A percentile compares a stretch with the other conserved stretches of the same genome.
These are phyloP conservation scores for Suhomyces anneliseae DNA, from an alignment of 1,139 yeast genomes.

Conservation along the genomic window DNA sequence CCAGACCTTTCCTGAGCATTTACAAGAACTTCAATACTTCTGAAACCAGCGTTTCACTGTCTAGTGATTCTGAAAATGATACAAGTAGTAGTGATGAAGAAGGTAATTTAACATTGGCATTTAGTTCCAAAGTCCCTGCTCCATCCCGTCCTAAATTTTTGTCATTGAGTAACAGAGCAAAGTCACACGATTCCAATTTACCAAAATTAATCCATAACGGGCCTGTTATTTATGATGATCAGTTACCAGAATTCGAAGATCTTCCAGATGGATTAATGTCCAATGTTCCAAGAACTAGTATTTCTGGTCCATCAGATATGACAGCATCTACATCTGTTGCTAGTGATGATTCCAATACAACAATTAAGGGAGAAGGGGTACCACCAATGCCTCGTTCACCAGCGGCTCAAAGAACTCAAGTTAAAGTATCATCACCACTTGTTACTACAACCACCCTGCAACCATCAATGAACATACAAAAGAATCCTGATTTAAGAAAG, in stretches of 20 bases:
- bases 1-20: constrained; percentile 5
- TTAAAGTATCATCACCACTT: constrained; percentile 20
- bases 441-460: constrained; percentile 15
- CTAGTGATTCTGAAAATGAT: constrained; percentile 16
- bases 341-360: constrained; percentile 22
- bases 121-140: constrained; percentile 44
- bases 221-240: constrained; percentile 32
- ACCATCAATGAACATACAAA: constrained; percentile 20
- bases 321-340: constrained; percentile 12
- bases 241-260: constrained; percentile 42
- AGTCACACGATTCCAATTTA: constrained; percentile 47
- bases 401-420: not conserved
- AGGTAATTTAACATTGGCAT: constrained; percentile 55
- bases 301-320: constrained; percentile 14
- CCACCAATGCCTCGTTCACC: not conserved
- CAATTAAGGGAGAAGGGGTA: constrained; percentile 14
- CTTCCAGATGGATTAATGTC: constrained; percentile 41
- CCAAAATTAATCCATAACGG: constrained; percentile 24
- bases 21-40: not conserved
- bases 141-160: constrained; percentile 40
- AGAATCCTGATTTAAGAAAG: constrained; percentile 2
- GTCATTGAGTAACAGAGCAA: constrained; percentile 36
- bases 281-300: constrained; percentile 20
- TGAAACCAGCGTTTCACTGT: constrained; percentile 5
- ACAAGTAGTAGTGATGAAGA: constrained; percentile 35